A percentile compares a stretch with the other conserved stretches of the same genome.
These are phyloP conservation scores for Globisporangium iwayamae DNA, from an alignment of 352 stramenopile species.

Conservation along the genomic window DNA sequence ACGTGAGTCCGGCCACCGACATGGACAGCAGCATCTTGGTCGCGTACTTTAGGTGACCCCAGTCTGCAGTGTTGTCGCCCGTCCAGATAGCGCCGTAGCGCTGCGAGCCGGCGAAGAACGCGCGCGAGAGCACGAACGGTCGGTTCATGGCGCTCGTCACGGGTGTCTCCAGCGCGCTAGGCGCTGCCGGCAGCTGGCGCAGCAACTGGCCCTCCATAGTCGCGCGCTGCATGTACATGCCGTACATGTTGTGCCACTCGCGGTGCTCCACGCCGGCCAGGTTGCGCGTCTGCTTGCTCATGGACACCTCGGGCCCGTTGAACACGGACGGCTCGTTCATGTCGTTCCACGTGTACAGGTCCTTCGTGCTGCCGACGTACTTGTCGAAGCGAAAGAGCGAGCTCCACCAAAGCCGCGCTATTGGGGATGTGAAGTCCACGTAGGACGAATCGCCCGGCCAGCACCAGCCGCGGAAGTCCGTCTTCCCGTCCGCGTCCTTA, in stretches of 20 bases:
- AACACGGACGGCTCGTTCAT: slow-evolving; percentile 99
- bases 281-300: slow-evolving; percentile 94
- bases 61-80: slow-evolving; percentile 96
- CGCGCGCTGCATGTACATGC: slow-evolving; percentile 96
- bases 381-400: slow-evolving; percentile 94
- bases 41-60: slow-evolving; percentile 94
- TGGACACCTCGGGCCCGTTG: slow-evolving; percentile 99
- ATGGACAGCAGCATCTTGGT: slow-evolving; percentile 98
- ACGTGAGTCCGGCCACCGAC: slow-evolving; percentile 94
- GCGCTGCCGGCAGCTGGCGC: slow-evolving; percentile 55
- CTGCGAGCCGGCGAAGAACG: slow-evolving; percentile 98
- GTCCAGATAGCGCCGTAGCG: slow-evolving; percentile 98
- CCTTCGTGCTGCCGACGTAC: slow-evolving; percentile 90
- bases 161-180: slow-evolving; percentile 30
- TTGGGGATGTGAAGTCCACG: slow-evolving; percentile 95
- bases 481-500: slow-evolving; percentile 93
- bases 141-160: slow-evolving; percentile 68
- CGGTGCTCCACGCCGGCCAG: slow-evolving; percentile 95
- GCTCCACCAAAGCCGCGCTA: slow-evolving; percentile 96
- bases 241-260: slow-evolving; percentile 99
- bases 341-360: slow-evolving; percentile 99
- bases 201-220: slow-evolving; percentile 92
- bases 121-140: slow-evolving; percentile 96
- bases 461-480: slow-evolving; percentile 98
- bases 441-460: slow-evolving; percentile 99